phyloP scores from a whole-genome alignment of 768 basidiomycete species.

The Mrakia hoshinonis region DNA sequence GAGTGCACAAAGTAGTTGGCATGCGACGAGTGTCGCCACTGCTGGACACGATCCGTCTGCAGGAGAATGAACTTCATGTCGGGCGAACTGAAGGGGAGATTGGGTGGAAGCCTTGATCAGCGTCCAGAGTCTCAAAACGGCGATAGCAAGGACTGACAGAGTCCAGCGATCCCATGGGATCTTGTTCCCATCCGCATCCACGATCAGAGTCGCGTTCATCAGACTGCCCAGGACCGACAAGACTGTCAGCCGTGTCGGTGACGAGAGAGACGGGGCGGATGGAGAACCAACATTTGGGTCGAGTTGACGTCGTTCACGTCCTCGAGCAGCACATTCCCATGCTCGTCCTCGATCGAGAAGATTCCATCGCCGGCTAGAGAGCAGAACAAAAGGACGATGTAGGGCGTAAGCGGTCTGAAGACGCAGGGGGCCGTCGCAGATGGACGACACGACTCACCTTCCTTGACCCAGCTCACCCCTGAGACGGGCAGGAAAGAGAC shows the following conservation, averaged over 20 bases:
- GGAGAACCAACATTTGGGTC: slow-evolving; percentile 43
- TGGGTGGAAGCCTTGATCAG: background rate
- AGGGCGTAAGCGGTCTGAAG: background rate
- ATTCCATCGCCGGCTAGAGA: slow-evolving; percentile 83
- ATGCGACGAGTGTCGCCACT: slow-evolving; percentile 75
- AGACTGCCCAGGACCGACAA: background rate
- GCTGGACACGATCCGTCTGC: slow-evolving; percentile 67
- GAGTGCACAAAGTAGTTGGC: slow-evolving; percentile 72
- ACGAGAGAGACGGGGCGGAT: background rate
- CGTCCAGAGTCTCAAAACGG: background rate
- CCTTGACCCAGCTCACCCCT: slow-evolving; percentile 73
- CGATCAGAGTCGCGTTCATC: slow-evolving; percentile 3
- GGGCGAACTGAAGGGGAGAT: slow-evolving; percentile 47
- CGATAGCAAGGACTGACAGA: background rate
- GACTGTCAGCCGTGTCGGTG: background rate
- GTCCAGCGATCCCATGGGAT: background rate
- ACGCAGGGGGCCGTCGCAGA: no score
- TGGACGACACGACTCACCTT: slow-evolving; percentile 53
- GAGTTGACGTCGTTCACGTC: slow-evolving; percentile 52
- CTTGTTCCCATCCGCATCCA: background rate
- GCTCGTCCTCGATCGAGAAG: slow-evolving; percentile 54
- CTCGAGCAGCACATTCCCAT: slow-evolving; percentile 64
- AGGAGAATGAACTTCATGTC: slow-evolving; percentile 86
- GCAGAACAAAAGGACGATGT: slow-evolving; percentile 7
- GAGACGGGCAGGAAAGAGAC: no score